Conservation (phyloP, 345 rosid genomes). For the Salix viminalis region DNA sequence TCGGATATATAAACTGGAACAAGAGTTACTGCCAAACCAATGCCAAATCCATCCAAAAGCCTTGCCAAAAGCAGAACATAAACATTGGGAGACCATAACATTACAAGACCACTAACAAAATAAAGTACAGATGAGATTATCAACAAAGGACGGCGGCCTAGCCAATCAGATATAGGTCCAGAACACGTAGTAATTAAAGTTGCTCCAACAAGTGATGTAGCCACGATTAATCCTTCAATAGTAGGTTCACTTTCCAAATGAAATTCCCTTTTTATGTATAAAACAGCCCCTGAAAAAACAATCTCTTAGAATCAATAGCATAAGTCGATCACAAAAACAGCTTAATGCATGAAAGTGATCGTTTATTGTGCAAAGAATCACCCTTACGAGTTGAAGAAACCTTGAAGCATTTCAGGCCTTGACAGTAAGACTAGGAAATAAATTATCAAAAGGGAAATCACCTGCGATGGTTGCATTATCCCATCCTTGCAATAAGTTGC, state of each 20-base stretch:
- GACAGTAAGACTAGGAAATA: not conserved
- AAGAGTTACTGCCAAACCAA: slow-evolving; percentile 84
- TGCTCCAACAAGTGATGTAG: slow-evolving; percentile 95
- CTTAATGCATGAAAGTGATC: not conserved
- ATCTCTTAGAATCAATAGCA: not conserved
- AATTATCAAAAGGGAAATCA: slow-evolving; percentile 19
- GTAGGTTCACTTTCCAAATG: slow-evolving; percentile 64
- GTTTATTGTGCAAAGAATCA: not conserved
- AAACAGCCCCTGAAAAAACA: slow-evolving; percentile 61
- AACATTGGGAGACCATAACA: slow-evolving; percentile 96
- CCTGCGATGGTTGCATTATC: slow-evolving; percentile 98
- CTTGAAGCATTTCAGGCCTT: not conserved
- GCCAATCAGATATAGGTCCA: slow-evolving; percentile 72
- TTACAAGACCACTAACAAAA: slow-evolving; percentile 66
- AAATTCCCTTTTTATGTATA: slow-evolving; percentile 86
- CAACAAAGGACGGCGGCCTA: slow-evolving; percentile 89
- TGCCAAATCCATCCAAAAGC: slow-evolving; percentile 88
- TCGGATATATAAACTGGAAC: slow-evolving; percentile 93
- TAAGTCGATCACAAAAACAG: not conserved
- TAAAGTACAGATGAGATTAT: slow-evolving; percentile 72
- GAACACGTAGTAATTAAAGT: slow-evolving; percentile 79
- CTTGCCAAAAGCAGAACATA: slow-evolving; percentile 76
- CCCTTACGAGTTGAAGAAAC: not conserved
- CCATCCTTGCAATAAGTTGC: slow-evolving; percentile 98
- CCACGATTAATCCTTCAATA: slow-evolving; percentile 81